Conservation (phyloP, 805 yeast genomes). For the Candida adriatica region DNA sequence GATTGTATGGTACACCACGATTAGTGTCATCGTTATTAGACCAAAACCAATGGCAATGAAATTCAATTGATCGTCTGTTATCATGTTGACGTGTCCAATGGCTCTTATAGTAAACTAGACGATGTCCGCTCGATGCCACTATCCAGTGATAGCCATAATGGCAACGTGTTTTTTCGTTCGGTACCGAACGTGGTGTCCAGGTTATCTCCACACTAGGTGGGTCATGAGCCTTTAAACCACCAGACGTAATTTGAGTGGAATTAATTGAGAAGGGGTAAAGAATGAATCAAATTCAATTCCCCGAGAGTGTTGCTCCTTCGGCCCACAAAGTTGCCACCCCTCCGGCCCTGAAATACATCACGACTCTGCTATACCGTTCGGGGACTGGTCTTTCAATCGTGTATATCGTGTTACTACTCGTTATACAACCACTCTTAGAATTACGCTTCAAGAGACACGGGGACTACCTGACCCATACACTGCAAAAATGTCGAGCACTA, state of each 20-base stretch:
- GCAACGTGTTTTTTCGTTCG: no score
- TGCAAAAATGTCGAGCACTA: slow-evolving; percentile 24
- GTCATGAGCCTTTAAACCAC: no score
- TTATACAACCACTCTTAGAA: slow-evolving; percentile 35
- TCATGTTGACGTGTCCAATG: slow-evolving; percentile 40
- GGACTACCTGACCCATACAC: slow-evolving; percentile 25
- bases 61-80: slow-evolving; percentile 75
- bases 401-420: slow-evolving; percentile 26
- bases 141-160: not conserved
- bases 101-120: not conserved
- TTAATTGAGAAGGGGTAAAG: no score
- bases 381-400: slow-evolving; percentile 27
- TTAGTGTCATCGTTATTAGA: slow-evolving; percentile 59
- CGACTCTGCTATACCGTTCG: slow-evolving; percentile 28
- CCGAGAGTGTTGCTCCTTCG: slow-evolving; percentile 15
- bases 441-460: slow-evolving; percentile 33
- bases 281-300: no score
- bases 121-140: slow-evolving; percentile 1
- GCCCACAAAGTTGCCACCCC: slow-evolving; percentile 11
- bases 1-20: slow-evolving; percentile 64
- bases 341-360: slow-evolving; percentile 20
- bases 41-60: slow-evolving; percentile 70
- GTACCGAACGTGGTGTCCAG: no score
- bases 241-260: no score
- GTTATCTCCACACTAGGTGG: no score